Evolutionary conservation across 202 grass and related monocot genomes (phyloP).

Genomic region (Miscanthus sacchariflorus): DNA sequence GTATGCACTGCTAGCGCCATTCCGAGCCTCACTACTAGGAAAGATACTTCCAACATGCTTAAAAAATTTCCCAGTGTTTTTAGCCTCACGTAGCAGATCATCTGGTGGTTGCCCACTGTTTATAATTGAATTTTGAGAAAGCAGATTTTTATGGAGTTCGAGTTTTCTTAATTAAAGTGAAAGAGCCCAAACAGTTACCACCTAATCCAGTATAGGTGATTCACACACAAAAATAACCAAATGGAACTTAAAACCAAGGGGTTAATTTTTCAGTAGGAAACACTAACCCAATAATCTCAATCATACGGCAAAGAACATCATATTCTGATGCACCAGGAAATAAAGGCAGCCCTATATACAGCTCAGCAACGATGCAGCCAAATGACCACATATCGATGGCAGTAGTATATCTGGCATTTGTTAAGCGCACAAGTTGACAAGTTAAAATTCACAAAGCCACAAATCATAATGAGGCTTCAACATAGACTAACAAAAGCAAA

Average conservation of each 20-base stretch:
- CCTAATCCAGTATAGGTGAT: conserved; percentile 30
- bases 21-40: conserved; percentile 47
- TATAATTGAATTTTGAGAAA: conserved; percentile 52
- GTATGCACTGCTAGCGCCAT: conserved; percentile 67
- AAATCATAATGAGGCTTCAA: conserved; percentile 1
- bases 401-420: conserved; percentile 86
- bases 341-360: conserved; percentile 96
- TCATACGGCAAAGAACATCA: conserved; percentile 91
- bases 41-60: conserved; percentile 78
- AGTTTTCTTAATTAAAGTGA: conserved; percentile 37
- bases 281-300: conserved; percentile 86
- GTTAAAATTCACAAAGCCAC: conserved; percentile 39
- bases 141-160: conserved; percentile 19
- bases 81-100: conserved; percentile 83
- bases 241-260: conserved; percentile 34
- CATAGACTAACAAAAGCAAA: conserved; percentile 26
- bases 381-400: conserved; percentile 99
- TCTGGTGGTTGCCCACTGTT: conserved; percentile 90
- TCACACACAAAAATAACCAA: conserved; percentile 17
- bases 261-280: conserved; percentile 31
- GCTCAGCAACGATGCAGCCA: conserved; percentile 92
- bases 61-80: conserved; percentile 85
- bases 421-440: conserved; percentile 59
- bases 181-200: conserved; percentile 37
- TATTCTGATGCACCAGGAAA: conserved; percentile 98